phyloP scores from a whole-genome alignment of 805 yeast species.

The Yarrowia sp. region DNA sequence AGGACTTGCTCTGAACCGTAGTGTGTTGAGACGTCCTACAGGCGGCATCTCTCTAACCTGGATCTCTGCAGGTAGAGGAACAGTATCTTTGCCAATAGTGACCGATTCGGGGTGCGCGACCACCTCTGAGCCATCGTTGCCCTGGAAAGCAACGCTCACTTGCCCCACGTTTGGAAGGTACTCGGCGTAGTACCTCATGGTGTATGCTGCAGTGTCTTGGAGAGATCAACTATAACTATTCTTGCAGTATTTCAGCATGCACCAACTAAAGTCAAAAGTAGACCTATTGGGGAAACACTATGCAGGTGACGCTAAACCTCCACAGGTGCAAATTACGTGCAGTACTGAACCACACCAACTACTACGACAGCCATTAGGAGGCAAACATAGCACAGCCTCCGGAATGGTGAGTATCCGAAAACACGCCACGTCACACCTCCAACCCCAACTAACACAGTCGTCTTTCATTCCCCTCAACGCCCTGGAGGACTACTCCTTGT shows the following conservation, averaged over 20 bases:
- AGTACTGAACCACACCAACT: background rate
- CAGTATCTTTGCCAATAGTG: background rate
- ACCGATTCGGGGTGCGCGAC: background rate
- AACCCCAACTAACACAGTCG: conserved; percentile 42
- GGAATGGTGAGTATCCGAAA: background rate
- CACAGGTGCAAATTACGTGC: background rate
- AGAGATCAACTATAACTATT: background rate
- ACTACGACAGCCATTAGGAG: background rate
- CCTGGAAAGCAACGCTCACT: conserved; percentile 5
- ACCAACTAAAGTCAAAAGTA: background rate
- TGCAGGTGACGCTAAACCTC: conserved; percentile 14
- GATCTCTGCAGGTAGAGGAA: conserved; percentile 5
- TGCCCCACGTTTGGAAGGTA: background rate
- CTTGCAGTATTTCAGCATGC: background rate
- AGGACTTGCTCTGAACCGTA: conserved; percentile 1
- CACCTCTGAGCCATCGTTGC: conserved; percentile 23
- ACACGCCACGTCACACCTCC: background rate
- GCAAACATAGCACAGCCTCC: background rate
- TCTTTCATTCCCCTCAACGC: conserved; percentile 77
- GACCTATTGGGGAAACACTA: background rate
- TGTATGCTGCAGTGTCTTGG: background rate
- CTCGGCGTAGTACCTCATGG: conserved; percentile 1
- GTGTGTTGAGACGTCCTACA: background rate
- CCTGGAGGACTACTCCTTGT: conserved; percentile 61
- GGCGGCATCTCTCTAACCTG: background rate